Evolutionary conservation across 208 protist genomes (phyloP).

Genomic region (Leishmania tarentolae): DNA sequence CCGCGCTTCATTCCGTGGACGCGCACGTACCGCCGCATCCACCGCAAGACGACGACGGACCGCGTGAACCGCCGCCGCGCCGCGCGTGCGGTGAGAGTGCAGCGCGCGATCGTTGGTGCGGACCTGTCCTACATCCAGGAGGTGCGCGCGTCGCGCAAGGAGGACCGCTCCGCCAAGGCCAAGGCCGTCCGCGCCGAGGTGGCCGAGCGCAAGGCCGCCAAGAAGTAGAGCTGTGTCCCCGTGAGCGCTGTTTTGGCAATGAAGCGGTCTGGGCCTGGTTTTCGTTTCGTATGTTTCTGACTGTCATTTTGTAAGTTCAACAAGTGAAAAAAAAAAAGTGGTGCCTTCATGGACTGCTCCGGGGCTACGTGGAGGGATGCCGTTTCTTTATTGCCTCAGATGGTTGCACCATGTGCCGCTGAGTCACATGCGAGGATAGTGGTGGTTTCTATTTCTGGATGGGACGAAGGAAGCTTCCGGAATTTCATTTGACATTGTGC

Average conservation of each 20-base stretch:
- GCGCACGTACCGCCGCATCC: constrained; percentile 92
- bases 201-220: constrained; percentile 90
- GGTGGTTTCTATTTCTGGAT: neutral
- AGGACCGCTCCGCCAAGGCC: constrained; percentile 89
- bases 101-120: constrained; percentile 87
- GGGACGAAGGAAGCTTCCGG: neutral
- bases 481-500: neutral
- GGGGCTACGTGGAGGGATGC: neutral
- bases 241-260: neutral
- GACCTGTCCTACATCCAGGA: constrained; percentile 92
- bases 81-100: constrained; percentile 69
- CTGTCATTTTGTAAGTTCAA: neutral
- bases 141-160: constrained; percentile 76
- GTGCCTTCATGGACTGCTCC: no score
- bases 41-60: constrained; percentile 92
- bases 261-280: neutral
- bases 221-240: constrained; percentile 71
- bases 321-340: no score
- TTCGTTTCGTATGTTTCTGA: neutral
- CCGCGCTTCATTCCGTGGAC: constrained; percentile 93
- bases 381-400: neutral
- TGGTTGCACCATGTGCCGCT: neutral
- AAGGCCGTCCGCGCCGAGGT: constrained; percentile 90
- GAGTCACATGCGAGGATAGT: no score
- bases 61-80: constrained; percentile 82